Evolutionary conservation across 2,329 filamentous ascomycete genomes (phyloP), one percentile per base, ranked within the genome.

Genomic region (Colletotrichum horii): DNA sequence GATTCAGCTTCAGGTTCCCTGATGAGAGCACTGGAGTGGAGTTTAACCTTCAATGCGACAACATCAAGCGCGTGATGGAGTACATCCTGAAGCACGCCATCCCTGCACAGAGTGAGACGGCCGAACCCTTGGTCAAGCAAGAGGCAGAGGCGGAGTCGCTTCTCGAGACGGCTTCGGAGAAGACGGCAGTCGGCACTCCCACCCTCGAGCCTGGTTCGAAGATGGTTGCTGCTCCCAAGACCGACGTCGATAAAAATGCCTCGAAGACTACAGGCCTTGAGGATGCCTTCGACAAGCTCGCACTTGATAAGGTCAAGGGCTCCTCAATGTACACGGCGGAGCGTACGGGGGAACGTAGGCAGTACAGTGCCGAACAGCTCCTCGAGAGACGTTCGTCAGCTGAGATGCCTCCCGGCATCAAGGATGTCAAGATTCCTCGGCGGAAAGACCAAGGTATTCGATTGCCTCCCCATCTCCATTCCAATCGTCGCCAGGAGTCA

Each of bases 281-380:
- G 14, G 65, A 76, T 32, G 74, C 70, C 24, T 74, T 76, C 22
- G 58, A 28, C 7, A 60, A 69, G 12, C 70, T 76, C 4, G 64
- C 64, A 8, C 70, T 76, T 19, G 32, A 60, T 22, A 69, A 76
- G 14, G 36, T 74, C 58, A 76, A 74, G 58, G 22, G 14, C 1
- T 66, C 70, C n/a, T 24, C 38, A 14, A 76, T 74, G 70, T 76
- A 76, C 65, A 68, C 67, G 38, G 7, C 62, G 6, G 62, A 67
- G 14, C 68, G 61, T 9, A 16, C 48, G 30, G 15, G 32, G 38
- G 30, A 64, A 8, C 55, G 62, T 26, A 56, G 66, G 22, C 64
- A 62, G 28, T 76, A 76, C 34, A 69, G 38, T n/a, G n/a, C 64
- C 3, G 43, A 69, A 2, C 48, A 76, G 43, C 48, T 76, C 1